These are phyloP conservation scores for Yarrowia yakushimensis DNA, from an alignment of 805 yeast genomes.

Conservation along the genomic window DNA sequence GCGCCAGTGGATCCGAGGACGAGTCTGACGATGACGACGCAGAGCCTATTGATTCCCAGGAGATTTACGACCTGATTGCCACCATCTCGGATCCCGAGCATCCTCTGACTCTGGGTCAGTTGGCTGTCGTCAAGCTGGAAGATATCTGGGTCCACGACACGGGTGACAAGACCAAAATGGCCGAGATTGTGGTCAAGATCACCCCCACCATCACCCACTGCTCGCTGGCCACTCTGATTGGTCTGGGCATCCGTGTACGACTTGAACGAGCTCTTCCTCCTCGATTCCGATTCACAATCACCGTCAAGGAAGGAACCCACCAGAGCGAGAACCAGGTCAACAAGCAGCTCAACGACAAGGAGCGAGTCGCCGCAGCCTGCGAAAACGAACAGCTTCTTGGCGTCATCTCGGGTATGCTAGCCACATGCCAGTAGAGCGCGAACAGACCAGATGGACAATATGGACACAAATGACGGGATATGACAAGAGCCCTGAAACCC, in stretches of 20 bases:
- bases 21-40: constrained; percentile 31
- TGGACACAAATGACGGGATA: not conserved
- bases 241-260: constrained; percentile 89
- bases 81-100: constrained; percentile 95
- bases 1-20: constrained; percentile 22
- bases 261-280: constrained; percentile 85
- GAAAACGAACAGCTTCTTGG: constrained; percentile 87
- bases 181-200: constrained; percentile 74
- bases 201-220: constrained; percentile 99
- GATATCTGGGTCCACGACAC: constrained; percentile 72
- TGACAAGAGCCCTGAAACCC: not conserved
- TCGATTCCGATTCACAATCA: constrained; percentile 71
- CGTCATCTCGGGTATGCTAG: constrained; percentile 90
- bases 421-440: constrained; percentile 52
- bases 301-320: constrained; percentile 87
- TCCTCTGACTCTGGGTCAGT: constrained; percentile 89
- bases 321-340: constrained; percentile 95
- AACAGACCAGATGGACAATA: no score
- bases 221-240: constrained; percentile 91
- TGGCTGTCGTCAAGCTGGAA: constrained; percentile 82
- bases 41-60: constrained; percentile 82
- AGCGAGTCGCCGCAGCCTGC: constrained; percentile 97
- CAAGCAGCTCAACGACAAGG: constrained; percentile 95
- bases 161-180: constrained; percentile 51
- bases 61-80: constrained; percentile 80